Percentiles rank a stretch among this genome's conserved stretches.
These are phyloP conservation scores for Penicillium soppii DNA, from an alignment of 495 filamentous ascomycete genomes.

Conservation along the genomic window DNA sequence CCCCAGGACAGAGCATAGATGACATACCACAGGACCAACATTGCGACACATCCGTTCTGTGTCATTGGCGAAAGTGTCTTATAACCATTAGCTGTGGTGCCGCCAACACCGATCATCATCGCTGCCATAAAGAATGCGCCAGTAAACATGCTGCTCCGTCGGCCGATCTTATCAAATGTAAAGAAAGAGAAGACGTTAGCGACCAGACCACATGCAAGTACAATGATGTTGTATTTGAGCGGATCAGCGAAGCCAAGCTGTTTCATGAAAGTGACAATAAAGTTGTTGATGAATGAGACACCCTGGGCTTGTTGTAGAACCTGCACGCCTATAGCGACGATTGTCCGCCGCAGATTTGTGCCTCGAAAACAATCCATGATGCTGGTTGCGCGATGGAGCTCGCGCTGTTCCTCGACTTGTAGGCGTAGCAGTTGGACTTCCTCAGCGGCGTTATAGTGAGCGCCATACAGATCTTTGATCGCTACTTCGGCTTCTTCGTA, in stretches of 20 bases:
- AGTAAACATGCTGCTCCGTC: constrained; percentile 50
- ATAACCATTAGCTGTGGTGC: constrained; percentile 13
- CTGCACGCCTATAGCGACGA: constrained; percentile 49
- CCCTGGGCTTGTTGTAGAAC: constrained; percentile 57
- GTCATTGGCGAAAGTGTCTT: constrained; percentile 1
- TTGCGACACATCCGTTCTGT: constrained; percentile 4
- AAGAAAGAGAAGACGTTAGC: constrained; percentile 52
- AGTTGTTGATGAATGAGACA: constrained; percentile 53
- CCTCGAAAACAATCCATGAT: constrained; percentile 36
- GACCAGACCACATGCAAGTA: constrained; percentile 51
- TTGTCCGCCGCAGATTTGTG: constrained; percentile 50
- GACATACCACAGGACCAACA: constrained; percentile 10
- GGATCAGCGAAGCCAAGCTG: constrained; percentile 23
- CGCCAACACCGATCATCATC: constrained; percentile 43
- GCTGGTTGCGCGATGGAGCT: constrained; percentile 6
- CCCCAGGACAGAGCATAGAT: constrained; percentile 12
- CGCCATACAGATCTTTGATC: constrained; percentile 6
- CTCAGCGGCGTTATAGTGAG: neutral
- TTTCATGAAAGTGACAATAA: constrained; percentile 19
- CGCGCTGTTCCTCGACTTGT: constrained; percentile 5
- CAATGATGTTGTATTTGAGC: constrained; percentile 53
- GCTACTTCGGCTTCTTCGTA: constrained; percentile 39
- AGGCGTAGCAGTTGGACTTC: constrained; percentile 5
- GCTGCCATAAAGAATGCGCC: constrained; percentile 28
- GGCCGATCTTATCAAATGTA: constrained; percentile 52